phyloP scores from a whole-genome alignment of 176 grass and related monocot genomes.

The Rhynchospora breviuscula region DNA sequence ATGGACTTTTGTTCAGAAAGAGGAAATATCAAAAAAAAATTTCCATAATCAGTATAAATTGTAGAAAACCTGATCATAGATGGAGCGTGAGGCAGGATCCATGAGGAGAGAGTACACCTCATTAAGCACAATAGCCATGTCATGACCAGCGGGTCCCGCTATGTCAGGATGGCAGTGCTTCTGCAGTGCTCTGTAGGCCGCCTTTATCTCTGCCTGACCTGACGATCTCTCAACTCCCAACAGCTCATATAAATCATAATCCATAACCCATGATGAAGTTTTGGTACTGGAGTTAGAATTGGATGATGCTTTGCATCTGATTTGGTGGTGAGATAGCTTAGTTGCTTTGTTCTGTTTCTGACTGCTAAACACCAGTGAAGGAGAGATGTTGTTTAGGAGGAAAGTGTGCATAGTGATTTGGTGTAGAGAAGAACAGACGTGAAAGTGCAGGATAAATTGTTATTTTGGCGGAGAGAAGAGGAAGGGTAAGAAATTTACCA shows the following conservation, averaged over 20 bases:
- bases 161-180: constrained; percentile 97
- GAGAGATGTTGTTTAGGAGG: constrained; percentile 34
- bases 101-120: constrained; percentile 81
- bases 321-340: neutral
- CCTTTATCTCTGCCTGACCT: constrained; percentile 67
- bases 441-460: neutral
- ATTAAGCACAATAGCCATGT: constrained; percentile 94
- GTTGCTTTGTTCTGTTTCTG: neutral
- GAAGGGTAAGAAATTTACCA: neutral
- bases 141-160: constrained; percentile 47
- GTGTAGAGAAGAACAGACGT: neutral
- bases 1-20: too few species aligned
- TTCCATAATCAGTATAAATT: neutral
- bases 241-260: constrained; percentile 79
- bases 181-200: constrained; percentile 74
- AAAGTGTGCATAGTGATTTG: constrained; percentile 35
- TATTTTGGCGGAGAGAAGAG: neutral
- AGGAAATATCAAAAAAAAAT: too few species aligned
- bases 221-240: constrained; percentile 65
- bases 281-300: neutral
- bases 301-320: constrained; percentile 30
- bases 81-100: constrained; percentile 58
- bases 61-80: constrained; percentile 55
- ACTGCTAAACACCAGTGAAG: neutral
- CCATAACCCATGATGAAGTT: constrained; percentile 43